A percentile compares a stretch with the other conserved stretches of the same genome.
Conservation (phyloP, 371 early-diverging fungal genomes). For the Mucor velutinosus region DNA sequence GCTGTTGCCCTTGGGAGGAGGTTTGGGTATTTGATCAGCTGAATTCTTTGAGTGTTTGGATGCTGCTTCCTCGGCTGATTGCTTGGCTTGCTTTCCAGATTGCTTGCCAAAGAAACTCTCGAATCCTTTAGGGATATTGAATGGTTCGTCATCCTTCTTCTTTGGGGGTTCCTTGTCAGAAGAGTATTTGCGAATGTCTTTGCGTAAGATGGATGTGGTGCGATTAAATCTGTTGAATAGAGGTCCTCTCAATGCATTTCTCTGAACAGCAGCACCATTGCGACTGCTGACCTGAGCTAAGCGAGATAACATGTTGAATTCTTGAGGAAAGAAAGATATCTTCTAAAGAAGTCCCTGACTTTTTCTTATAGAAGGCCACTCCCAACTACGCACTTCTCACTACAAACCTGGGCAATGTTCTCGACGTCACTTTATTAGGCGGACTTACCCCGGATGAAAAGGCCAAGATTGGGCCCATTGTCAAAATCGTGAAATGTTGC, state of each 20-base stretch:
- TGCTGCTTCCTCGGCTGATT: slow-evolving; percentile 29
- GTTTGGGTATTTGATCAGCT: slow-evolving; percentile 34
- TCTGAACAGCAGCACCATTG: slow-evolving; percentile 4
- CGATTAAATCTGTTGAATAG: neutral
- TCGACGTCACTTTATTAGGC: slow-evolving; percentile 17
- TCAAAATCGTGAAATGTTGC: neutral
- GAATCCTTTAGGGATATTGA: slow-evolving; percentile 47
- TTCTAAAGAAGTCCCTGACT: neutral
- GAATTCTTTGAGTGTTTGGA: slow-evolving; percentile 25
- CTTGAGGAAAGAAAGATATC: slow-evolving; percentile 1
- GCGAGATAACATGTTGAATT: slow-evolving; percentile 24
- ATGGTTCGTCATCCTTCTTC: slow-evolving; percentile 27
- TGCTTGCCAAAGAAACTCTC: slow-evolving; percentile 46
- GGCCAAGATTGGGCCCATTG: neutral
- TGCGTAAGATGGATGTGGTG: slow-evolving; percentile 14
- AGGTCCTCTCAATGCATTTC: slow-evolving; percentile 7
- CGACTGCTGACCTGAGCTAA: slow-evolving; percentile 19
- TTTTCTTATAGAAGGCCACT: neutral
- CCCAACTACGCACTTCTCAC: neutral
- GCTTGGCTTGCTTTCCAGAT: slow-evolving; percentile 22
- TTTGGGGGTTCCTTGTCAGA: slow-evolving; percentile 30
- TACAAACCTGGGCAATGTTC: neutral
- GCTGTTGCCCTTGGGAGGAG: slow-evolving; percentile 17
- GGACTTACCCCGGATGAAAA: slow-evolving; percentile 10
- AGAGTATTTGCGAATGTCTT: slow-evolving; percentile 26